Base-by-base conservation (phyloP, 73 alveolate genomes). In the Tetrahymena thermophila region DNA sequence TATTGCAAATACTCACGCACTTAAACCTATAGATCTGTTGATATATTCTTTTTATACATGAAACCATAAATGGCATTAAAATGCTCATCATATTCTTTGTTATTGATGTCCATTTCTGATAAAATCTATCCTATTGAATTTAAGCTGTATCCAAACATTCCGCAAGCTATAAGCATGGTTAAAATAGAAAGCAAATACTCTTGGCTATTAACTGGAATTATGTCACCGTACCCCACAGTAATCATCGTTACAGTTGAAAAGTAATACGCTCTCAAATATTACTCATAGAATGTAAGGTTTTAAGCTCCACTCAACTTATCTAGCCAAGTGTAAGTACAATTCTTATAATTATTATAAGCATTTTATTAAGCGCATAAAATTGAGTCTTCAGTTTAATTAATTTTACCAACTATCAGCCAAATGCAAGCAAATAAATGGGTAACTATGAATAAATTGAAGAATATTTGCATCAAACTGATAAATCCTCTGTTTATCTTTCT, bases 151-250 rank as follows among this genome's bases (percentile, higher is more conserved):
- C 98, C 97, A 94, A 96, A 96, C 35, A 96, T 97, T 35, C 98
- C 98, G 58, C 98, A 93, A 21, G 98, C 94, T 17, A 96, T 37
- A 34, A 96, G 44, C 98, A 96, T 96, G 11, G 95, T 94, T 34
- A 96, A 56, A 34, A 96, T 94, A 16, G 96, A 95, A 58, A 96
- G 96, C 3, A 97, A 28, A 43, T 93, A 96, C 85, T 97, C 99
- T 94, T 93, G 34, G 55, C 94, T 85, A 40, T 95, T 97, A 37
- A 35, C 42, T 35, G 98, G 98, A 10, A 96, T 37, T 34, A 97
- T 97, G 43, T 97, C 99, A 0, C 99, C 99, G 37, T 97, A 97
- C 35, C 99, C 99, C 23, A 97, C 98, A 93, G 99, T 97, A 21
- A 94, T 71, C 96, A 97, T 97, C 11, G 98, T 96, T 2, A 96